Percentiles rank a stretch among this genome's conserved stretches.
Conservation (phyloP, 768 basidiomycete species). For the Lactifluus rugatus region DNA sequence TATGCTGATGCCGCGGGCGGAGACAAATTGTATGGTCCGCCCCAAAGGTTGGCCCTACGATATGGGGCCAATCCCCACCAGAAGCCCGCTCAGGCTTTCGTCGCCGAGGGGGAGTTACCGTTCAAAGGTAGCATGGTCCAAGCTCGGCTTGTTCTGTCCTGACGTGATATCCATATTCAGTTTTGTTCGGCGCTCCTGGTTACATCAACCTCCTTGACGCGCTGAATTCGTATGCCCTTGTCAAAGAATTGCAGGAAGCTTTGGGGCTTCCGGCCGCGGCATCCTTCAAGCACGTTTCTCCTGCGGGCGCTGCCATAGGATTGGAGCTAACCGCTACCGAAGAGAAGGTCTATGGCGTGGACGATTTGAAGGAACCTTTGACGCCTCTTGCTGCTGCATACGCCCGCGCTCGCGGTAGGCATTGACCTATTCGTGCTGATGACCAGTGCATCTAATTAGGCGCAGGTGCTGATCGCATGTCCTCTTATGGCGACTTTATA, state of each 20-base stretch:
- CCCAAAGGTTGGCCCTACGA: slow-evolving; percentile 78
- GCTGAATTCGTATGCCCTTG: slow-evolving; percentile 92
- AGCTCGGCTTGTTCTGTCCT: neutral
- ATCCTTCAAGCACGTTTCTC: slow-evolving; percentile 99
- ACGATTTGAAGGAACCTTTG: slow-evolving; percentile 84
- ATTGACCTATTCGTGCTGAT: neutral
- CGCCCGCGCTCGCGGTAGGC: slow-evolving; percentile 81
- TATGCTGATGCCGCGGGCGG: slow-evolving; percentile 76
- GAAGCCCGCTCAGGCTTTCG: slow-evolving; percentile 95
- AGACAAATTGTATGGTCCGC: slow-evolving; percentile 53
- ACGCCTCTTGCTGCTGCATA: slow-evolving; percentile 89
- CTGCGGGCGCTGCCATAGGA: slow-evolving; percentile 93
- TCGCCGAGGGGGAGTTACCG: slow-evolving; percentile 78
- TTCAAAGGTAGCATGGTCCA: slow-evolving; percentile 62
- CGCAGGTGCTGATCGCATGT: slow-evolving; percentile 94
- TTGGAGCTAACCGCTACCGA: slow-evolving; percentile 72
- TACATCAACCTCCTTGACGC: slow-evolving; percentile 99
- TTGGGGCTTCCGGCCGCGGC: slow-evolving; percentile 89
- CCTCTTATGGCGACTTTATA: slow-evolving; percentile 98
- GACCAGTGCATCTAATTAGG: neutral
- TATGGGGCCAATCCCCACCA: slow-evolving; percentile 99
- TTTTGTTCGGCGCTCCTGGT: slow-evolving; percentile 87
- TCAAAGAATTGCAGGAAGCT: slow-evolving; percentile 85
- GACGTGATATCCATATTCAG: slow-evolving; percentile 32
- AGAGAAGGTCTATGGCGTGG: slow-evolving; percentile 92